These are phyloP conservation scores for Saprolegnia diclina DNA, from an alignment of 352 stramenopile species.

Conservation along the genomic window DNA sequence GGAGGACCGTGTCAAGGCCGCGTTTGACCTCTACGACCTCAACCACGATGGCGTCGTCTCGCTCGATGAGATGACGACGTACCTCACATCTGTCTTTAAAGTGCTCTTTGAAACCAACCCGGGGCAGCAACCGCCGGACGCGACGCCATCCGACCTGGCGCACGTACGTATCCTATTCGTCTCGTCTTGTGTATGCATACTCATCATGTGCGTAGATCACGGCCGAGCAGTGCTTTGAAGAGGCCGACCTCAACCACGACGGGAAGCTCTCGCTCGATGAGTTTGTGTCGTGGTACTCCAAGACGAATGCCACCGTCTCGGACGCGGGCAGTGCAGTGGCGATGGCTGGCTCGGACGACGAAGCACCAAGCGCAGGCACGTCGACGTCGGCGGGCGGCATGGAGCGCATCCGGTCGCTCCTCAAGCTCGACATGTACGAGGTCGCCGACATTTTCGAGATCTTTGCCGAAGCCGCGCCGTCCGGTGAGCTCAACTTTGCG, in stretches of 20 bases:
- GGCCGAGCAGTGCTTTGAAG: conserved; percentile 78
- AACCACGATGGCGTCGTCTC: conserved; percentile 83
- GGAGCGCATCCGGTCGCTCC: conserved; percentile 60
- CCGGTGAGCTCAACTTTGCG: conserved; percentile 65
- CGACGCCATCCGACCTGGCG: conserved; percentile 65
- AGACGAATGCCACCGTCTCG: conserved; percentile 9
- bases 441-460: conserved; percentile 86
- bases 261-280: conserved; percentile 80
- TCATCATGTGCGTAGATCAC: conserved; percentile 41
- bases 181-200: neutral
- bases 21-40: conserved; percentile 84
- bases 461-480: conserved; percentile 76
- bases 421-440: conserved; percentile 81
- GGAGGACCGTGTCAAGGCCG: conserved; percentile 78
- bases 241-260: conserved; percentile 76
- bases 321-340: conserved; percentile 13
- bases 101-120: conserved; percentile 79
- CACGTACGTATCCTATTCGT: conserved; percentile 4
- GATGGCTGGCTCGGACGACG: conserved; percentile 23
- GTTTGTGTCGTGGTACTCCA: conserved; percentile 83
- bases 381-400: conserved; percentile 38
- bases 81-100: conserved; percentile 81
- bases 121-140: conserved; percentile 48
- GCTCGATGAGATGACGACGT: conserved; percentile 84
- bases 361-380: neutral